These are phyloP conservation scores for Cystobasidium onofrii DNA, from an alignment of 768 basidiomycete genomes.

Conservation along the genomic window DNA sequence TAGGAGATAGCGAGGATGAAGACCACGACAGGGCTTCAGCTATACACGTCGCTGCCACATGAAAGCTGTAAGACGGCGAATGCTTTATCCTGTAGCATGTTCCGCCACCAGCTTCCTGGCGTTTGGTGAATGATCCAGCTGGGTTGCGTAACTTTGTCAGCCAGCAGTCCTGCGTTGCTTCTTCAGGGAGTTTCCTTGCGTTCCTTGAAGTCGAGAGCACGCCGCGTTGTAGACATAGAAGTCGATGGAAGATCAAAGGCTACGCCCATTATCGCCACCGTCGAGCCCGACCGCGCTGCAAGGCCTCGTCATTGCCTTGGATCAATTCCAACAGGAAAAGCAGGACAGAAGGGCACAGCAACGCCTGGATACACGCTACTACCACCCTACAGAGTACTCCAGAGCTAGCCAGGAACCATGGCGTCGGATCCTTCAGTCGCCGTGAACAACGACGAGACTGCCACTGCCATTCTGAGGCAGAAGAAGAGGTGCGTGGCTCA, in stretches of 20 bases:
- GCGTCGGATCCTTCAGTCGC: conserved; percentile 26
- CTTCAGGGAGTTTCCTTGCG: no score
- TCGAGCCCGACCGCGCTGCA: not conserved
- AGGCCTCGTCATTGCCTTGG: not conserved
- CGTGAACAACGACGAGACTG: conserved; percentile 58
- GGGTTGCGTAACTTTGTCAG: no score
- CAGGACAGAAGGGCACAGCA: not conserved
- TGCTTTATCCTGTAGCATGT: no score
- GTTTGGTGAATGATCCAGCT: no score
- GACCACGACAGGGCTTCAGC: no score
- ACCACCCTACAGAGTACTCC: not conserved
- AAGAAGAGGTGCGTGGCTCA: conserved; percentile 74
- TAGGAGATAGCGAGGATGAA: not conserved
- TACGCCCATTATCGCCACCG: not conserved
- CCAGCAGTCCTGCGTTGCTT: no score
- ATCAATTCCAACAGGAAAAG: not conserved
- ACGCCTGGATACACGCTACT: not conserved
- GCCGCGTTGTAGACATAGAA: not conserved
- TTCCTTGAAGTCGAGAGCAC: not conserved
- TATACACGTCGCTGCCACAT: not conserved
- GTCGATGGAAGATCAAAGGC: not conserved
- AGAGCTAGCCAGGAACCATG: not conserved
- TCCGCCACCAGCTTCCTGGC: no score
- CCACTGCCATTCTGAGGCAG: conserved; percentile 87
- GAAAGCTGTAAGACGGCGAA: no score